These are phyloP conservation scores for Sphaerosporella brunnea DNA, from an alignment of 495 filamentous ascomycete genomes.

Conservation along the genomic window DNA sequence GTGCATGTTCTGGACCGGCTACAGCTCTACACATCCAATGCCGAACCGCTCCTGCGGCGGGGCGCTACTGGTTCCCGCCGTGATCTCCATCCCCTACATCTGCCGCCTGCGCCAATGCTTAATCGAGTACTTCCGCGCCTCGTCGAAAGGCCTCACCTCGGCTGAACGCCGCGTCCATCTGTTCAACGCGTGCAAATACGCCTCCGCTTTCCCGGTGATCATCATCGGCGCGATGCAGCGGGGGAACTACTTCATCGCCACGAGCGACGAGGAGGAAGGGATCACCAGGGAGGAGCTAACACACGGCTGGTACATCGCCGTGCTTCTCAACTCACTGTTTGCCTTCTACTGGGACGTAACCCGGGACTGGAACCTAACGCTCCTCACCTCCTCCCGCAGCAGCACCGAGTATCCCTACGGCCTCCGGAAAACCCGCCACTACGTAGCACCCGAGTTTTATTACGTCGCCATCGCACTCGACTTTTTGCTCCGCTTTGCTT, in stretches of 20 bases:
- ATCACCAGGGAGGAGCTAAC: slow-evolving; percentile 27
- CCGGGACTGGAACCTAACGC: slow-evolving; percentile 86
- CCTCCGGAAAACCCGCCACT: slow-evolving; percentile 52
- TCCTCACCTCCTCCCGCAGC: slow-evolving; percentile 42
- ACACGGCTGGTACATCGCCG: slow-evolving; percentile 39
- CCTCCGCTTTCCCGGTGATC: slow-evolving; percentile 80
- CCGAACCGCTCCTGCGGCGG: slow-evolving; percentile 71
- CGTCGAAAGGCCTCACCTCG: slow-evolving; percentile 30
- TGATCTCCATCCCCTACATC: slow-evolving; percentile 61
- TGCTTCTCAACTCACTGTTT: slow-evolving; percentile 67
- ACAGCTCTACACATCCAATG: slow-evolving; percentile 49
- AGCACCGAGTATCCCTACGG: slow-evolving; percentile 54
- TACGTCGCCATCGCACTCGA: slow-evolving; percentile 68
- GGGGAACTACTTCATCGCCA: slow-evolving; percentile 31
- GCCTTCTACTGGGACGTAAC: slow-evolving; percentile 97
- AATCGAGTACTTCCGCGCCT: slow-evolving; percentile 66
- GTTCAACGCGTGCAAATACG: slow-evolving; percentile 84
- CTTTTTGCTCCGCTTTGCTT: slow-evolving; percentile 67
- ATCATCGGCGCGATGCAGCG: slow-evolving; percentile 56
- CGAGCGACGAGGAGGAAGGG: slow-evolving; percentile 13
- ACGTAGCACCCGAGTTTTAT: slow-evolving; percentile 52
- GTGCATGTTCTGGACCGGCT: slow-evolving; percentile 70
- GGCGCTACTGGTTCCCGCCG: slow-evolving; percentile 52
- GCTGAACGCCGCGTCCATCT: slow-evolving; percentile 53
- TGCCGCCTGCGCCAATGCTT: slow-evolving; percentile 87